Evolutionary conservation across 345 rosid genomes (phyloP), one percentile per base, ranked within the genome.

Genomic region (Ceriops tagal): DNA sequence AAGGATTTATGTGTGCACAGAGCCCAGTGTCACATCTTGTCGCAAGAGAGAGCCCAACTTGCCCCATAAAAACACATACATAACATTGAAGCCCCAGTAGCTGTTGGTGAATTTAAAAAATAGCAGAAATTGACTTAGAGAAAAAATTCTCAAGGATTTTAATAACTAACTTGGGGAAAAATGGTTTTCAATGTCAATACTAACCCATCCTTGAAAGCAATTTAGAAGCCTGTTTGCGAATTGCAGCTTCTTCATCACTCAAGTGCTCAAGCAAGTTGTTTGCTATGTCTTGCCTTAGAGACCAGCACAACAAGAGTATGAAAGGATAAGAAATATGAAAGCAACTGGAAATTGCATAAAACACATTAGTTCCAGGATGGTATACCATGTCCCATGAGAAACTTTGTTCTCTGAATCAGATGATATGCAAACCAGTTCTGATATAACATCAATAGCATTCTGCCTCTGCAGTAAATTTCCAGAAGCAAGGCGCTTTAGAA

Each of bases 361-460:
- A 62, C 15, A 26, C 27, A 21, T 57, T 27, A 68, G 65, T 31
- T 8, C 4, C 39, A 71, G 58, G 71, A 68, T 46, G 68, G 26
- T 52, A 66, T 84, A 90, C 97, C 97, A 87, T 66, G 85, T 71
- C 70, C 81, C 73, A 81, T 77, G 85, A 77, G 85, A 74, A 69
- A 79, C 73, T 68, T 72, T 64, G 31, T 75, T 75, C 55, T 6
- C 58, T 56, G 88, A 77, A 70, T 73, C 80, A 47, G 78, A 78
- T 62, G 86, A 79, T 72, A 83, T 73, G 21, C 47, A 68, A 67
- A 85, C 60, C 69, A 93, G 71, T 65, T 89, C 87, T 22, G 91
- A 87, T 76, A 93, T 75, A 67, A 89, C 90, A 76, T 90, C 98
- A 77, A 89, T 65, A 74, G 96, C 82, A 73, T 93, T 93, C 81